Base-by-base conservation (phyloP, 805 yeast species). In the Saccharomycopsis sp. region DNA sequence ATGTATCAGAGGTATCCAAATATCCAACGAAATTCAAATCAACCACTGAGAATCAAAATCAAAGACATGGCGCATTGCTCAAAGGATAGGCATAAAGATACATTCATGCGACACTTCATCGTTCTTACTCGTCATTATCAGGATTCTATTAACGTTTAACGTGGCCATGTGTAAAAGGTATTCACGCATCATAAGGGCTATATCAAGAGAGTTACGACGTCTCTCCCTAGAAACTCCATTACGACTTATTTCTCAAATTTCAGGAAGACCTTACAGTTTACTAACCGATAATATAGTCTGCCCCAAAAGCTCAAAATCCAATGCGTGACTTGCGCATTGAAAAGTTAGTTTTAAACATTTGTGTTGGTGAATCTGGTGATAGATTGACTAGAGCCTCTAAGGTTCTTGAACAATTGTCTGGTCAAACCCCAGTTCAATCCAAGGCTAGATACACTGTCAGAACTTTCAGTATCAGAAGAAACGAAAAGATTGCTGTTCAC, bases 331-430 rank as follows among this genome's bases (percentile, higher is more conserved):
- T 94, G 81, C 91, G 87, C 84, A 92, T 94, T 83, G 98, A 94
- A 83, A 94, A 94, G 83, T 87, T 94, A 80, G 97, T 94, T 80
- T 89, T 94, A 80, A 94, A 94, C 94, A 94, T 94, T 82, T 91
- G 96, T 81, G 99, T 94, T 79, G 99, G 99, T 84, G 99, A 94
- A 83, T 91, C 97, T 80, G 99, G 99, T 85, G 99, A 94, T 81
- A 89, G 98, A 87, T 90, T 94, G 79, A 94, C 99, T 84, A 92
- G 99, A 89, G 99, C 99, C 72, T 94, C 99, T 76, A 94, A 94
- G 86, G 99, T 94, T 74, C 85, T 94, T 76, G 99, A 94, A 84
- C 99, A 94, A 84, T 88, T 94, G 73, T 92, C 98, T 71, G 99
- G 99, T 91, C 99, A 94, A 84, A 94, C 99, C 73, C 99, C 99